Evolutionary conservation across 495 filamentous ascomycete genomes (phyloP).

Genomic region (Parachaetomium inaequale): DNA sequence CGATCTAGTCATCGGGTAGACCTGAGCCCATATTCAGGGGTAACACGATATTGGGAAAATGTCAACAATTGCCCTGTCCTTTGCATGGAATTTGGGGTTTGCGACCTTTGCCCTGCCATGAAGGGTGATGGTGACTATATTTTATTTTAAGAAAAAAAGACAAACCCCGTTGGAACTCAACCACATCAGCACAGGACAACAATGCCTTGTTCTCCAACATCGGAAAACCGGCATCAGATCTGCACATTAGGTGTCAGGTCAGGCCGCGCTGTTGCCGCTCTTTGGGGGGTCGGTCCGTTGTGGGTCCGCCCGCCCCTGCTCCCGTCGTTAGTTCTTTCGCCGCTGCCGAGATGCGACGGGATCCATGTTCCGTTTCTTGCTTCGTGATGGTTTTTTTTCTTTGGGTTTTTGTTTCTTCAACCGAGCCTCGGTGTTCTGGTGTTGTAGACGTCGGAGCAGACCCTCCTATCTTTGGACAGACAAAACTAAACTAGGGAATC

Average conservation of each 20-base stretch:
- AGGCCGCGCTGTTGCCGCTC: background rate
- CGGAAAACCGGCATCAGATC: slow-evolving; percentile 11
- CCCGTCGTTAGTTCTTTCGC: background rate
- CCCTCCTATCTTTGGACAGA: background rate
- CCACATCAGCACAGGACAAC: too few species aligned
- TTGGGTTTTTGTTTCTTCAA: background rate
- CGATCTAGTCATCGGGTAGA: too few species aligned
- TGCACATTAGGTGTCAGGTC: background rate
- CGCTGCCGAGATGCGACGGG: background rate
- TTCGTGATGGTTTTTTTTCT: background rate
- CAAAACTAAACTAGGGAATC: background rate
- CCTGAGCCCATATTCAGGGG: too few species aligned
- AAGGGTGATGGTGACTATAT: too few species aligned
- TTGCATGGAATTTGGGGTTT: too few species aligned
- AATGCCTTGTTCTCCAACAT: background rate
- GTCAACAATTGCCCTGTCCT: too few species aligned
- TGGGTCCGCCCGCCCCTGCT: slow-evolving; percentile 2
- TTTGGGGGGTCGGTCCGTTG: background rate
- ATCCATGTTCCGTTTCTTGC: background rate
- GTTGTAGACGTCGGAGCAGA: too few species aligned
- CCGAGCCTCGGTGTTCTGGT: background rate
- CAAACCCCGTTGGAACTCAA: too few species aligned
- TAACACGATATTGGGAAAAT: too few species aligned
- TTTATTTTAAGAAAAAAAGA: too few species aligned
- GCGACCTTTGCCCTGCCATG: too few species aligned